Evolutionary conservation across 140 eudicot genomes (phyloP), one percentile per base, ranked within the genome.

Genomic region (Anethum foeniculum): DNA sequence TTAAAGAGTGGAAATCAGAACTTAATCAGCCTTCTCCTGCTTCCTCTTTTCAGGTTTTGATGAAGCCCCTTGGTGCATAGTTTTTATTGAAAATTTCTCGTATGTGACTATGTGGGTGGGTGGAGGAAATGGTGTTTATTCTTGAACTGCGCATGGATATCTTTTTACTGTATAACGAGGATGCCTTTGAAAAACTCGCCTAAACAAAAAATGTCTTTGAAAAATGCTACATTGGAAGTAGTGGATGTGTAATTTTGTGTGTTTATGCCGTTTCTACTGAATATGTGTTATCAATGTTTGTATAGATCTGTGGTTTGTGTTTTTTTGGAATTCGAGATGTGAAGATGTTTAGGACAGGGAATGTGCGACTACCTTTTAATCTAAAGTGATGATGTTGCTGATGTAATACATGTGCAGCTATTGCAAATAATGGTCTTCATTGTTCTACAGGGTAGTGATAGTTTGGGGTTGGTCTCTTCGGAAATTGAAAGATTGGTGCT

Each of bases 1-100:
- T 95, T 38, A 91, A 91, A 3, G 99, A 95, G 83, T 95, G 97
- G 97, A 90, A 89, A 60, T 82, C 89, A 73, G 93, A 89, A 67
- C 91, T 89, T 69, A 82, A 81, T 38, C 86, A 83, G 47, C 91
- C 93, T 52, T 84, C 91, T n/a, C 91, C 89, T 36, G 85, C 93
- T 32, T 82, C 93, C 48, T 89, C 93, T 62, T 73, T 85, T 36
- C 86, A 84, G 81, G 60, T 49, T 11, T 73, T 41, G 30, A n/a
- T 60, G 30, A 62, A 9, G 18, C 34, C 16, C 68, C 32, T 60
- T n/a, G 15, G 32, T 60, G n/a, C 32, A 60, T 58, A 58, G 65
- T 21, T 23, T 30, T n/a, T 62, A 62, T 62, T 62, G 68, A n/a
- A 60, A 60, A 2, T 60, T 13, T 60, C 68, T 60, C 1, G 15